Conservation (phyloP, 305 asterid species). For the Fraxinus sp. region DNA sequence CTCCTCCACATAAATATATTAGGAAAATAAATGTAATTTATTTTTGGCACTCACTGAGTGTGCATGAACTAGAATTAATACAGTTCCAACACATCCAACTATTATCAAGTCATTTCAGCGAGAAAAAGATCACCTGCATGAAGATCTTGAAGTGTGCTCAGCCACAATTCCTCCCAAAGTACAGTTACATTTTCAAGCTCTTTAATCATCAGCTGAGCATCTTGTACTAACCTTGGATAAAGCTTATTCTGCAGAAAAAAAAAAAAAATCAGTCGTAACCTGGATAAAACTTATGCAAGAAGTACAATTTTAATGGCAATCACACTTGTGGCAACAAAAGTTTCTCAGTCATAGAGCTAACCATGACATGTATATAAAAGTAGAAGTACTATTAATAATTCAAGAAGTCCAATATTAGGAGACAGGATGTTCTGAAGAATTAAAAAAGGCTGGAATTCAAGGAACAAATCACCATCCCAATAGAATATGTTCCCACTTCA, state of each 20-base stretch:
- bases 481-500: background rate
- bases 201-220: constrained; percentile 87
- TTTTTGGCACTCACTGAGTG: constrained; percentile 12
- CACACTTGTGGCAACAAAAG: constrained; percentile 8
- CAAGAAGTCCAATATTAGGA: background rate
- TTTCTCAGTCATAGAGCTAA: background rate
- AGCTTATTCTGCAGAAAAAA: constrained; percentile 63
- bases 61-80: constrained; percentile 1
- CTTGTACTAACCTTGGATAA: constrained; percentile 87
- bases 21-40: constrained; percentile 5
- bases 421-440: background rate
- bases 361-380: background rate
- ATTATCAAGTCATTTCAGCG: constrained; percentile 24
- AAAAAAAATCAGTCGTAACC: background rate
- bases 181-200: constrained; percentile 96
- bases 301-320: background rate
- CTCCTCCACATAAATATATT: constrained; percentile 20
- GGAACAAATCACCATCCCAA: background rate
- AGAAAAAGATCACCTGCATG: constrained; percentile 66
- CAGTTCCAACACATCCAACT: constrained; percentile 13
- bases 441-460: background rate
- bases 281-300: constrained; percentile 2
- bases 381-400: background rate
- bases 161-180: constrained; percentile 99
- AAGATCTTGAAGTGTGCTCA: constrained; percentile 98